Evolutionary conservation across 2,329 filamentous ascomycete genomes (phyloP), one percentile per base, ranked within the genome.

Genomic region (Xylariales sp.): DNA sequence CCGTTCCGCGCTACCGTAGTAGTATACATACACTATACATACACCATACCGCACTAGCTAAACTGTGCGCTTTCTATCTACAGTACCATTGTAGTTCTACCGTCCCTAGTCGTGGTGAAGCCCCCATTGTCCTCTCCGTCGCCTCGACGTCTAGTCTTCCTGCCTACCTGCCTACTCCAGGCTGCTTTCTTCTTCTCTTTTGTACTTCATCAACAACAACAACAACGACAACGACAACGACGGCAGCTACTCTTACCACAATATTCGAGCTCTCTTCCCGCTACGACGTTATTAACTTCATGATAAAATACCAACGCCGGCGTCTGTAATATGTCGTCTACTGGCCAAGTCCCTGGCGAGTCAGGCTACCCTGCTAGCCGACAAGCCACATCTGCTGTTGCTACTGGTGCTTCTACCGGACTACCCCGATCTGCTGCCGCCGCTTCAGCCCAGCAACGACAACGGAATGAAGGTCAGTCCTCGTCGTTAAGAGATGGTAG

Each of bases 391-490:
- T 56, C 73, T 14, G 48, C 72, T 50, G 69, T 71, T 9, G 45
- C 68, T 32, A 34, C 45, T 28, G 55, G 64, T 36, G 45, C 36
- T 34, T 32, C 64, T 45, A 34, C 65, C 23, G 16, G 57, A 16
- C 9, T 46, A 10, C 49, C 18, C 60, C 74, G 67, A 62, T 60
- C 74, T 28, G 64, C 74, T 28, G 64, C 61, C 43, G 16, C 54
- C 39, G 46, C 65, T 48, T 62, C 71, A 53, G 64, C 53, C 60
- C 72, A 74, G 55, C 71, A 73, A 53, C 72, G 71, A 43, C 74
- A 73, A 43, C 67, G 73, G 46, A 71, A 77, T 60, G 75, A 78
- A 71, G 76, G 73, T 75, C 66, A 73, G 73, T 73, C 58, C 67
- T 54, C 56, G 55, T 57, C 36, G 54, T 52, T 34, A 32, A 28